Base-by-base conservation (phyloP, 2,329 filamentous ascomycete genomes). In the Pseudogymnoascus sp. region DNA sequence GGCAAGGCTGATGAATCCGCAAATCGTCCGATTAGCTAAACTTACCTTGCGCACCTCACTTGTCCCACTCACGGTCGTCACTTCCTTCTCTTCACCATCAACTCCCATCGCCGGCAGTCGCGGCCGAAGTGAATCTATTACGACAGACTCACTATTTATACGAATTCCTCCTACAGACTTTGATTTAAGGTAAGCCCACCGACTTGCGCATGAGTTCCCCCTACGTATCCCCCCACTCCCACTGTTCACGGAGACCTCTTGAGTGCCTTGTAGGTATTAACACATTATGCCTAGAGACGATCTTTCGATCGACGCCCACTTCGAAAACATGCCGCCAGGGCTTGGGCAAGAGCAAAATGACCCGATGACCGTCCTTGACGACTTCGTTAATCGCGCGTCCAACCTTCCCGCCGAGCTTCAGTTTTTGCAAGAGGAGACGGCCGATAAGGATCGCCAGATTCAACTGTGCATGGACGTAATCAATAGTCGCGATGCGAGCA, bases 351-450 rank as follows among this genome's bases (percentile, higher is more conserved):
- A 88, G 73, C 78, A 82, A 65, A 80, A 85, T 74, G 85, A 88
- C 70, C 83, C 84, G 64, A 82, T 88, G 63, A 80, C 88, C 67
- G 86, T 92, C 71, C 84, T 93, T 69, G 89, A 93, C 74, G 89
- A 92, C 74, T 93, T 89, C 81, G 85, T 88, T 73, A 85, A 88
- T 73, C 82, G 79, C 76, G 88, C 89, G 18, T 86, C 89, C 70
- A 95, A 95, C 71, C 81, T 93, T 28, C 90, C 90, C 66, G 89
- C 90, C 67, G 90, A 95, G 76, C 87, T 95, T 65, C 87, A 88
- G 18, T 92, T 93, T 77, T 82, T 93, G 66, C 88, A 93, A 71
- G 90, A 93, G 72, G 90, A 95, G 76, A 90, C 93, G 67, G 81
- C 86, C 71, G 88, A 90, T 73, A 93, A 93, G 75, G 90, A 96